These are phyloP conservation scores for Cryptococcus sp. DNA, from an alignment of 1,284 basidiomycete species.

Conservation along the genomic window DNA sequence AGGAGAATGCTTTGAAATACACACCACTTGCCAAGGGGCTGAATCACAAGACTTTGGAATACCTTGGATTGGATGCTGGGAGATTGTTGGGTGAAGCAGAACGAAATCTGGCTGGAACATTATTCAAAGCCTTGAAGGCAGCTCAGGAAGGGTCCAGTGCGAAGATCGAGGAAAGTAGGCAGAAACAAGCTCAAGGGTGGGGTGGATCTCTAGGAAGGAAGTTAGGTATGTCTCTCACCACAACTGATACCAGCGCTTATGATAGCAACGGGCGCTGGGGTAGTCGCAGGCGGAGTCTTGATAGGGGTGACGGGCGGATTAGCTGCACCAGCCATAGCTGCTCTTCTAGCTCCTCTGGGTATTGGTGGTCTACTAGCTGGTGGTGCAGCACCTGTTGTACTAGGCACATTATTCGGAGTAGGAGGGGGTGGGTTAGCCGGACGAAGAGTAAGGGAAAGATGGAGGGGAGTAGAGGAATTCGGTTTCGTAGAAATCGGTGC, in stretches of 20 bases:
- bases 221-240: slow-evolving; percentile 30
- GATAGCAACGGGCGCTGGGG: slow-evolving; percentile 51
- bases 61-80: slow-evolving; percentile 38
- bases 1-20: slow-evolving; percentile 34
- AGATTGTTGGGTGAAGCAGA: slow-evolving; percentile 43
- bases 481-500: slow-evolving; percentile 50
- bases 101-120: slow-evolving; percentile 38
- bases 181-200: slow-evolving; percentile 49
- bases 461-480: slow-evolving; percentile 54
- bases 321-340: slow-evolving; percentile 53
- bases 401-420: slow-evolving; percentile 54
- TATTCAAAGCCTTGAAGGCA: slow-evolving; percentile 46
- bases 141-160: slow-evolving; percentile 12
- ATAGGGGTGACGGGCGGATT: slow-evolving; percentile 55
- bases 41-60: slow-evolving; percentile 34
- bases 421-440: slow-evolving; percentile 53
- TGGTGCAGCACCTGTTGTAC: slow-evolving; percentile 50
- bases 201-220: slow-evolving; percentile 49
- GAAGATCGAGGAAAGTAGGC: slow-evolving; percentile 45
- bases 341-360: slow-evolving; percentile 50
- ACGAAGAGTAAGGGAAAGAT: slow-evolving; percentile 51
- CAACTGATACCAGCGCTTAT: too few relatives aligned
- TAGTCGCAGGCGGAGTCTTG: slow-evolving; percentile 48
- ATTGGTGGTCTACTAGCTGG: slow-evolving; percentile 48
- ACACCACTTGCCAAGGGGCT: slow-evolving; percentile 45